phyloP scores from a whole-genome alignment of 2,329 filamentous ascomycete genomes.

The Penicillium concentricum region DNA sequence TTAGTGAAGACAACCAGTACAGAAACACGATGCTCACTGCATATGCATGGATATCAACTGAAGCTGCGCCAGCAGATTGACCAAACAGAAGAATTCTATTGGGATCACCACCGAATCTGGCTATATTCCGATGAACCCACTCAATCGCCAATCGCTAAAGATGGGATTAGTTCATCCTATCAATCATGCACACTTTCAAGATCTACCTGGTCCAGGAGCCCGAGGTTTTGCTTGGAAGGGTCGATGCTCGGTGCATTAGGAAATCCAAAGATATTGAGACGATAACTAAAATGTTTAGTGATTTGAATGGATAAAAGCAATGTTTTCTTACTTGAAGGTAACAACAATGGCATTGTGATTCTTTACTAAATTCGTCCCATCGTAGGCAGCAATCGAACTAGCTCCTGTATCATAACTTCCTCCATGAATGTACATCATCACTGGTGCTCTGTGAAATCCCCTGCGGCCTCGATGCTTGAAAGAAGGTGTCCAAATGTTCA shows the following conservation, averaged over 20 bases:
- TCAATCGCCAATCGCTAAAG: too few relatives aligned
- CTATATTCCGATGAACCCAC: too few relatives aligned
- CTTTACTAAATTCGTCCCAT: constrained; percentile 16
- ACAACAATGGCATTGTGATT: constrained; percentile 18
- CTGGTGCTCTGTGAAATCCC: neutral
- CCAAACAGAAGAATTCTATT: too few relatives aligned
- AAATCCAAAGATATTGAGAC: constrained; percentile 20
- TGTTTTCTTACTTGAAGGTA: constrained; percentile 15
- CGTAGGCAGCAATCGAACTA: constrained; percentile 10
- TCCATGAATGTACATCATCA: constrained; percentile 23
- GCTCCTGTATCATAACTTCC: constrained; percentile 14
- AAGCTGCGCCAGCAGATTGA: too few relatives aligned
- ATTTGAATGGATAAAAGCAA: neutral
- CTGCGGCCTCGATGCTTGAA: neutral
- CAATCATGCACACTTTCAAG: too few relatives aligned
- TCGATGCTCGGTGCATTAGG: constrained; percentile 16
- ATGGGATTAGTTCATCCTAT: too few relatives aligned
- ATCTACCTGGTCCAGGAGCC: constrained; percentile 18
- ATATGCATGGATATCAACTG: too few relatives aligned
- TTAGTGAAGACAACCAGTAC: too few relatives aligned
- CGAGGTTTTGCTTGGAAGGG: constrained; percentile 12
- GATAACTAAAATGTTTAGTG: constrained; percentile 12
- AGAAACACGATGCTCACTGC: too few relatives aligned
- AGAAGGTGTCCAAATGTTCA: constrained; percentile 20
- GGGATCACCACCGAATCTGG: too few relatives aligned